A percentile compares a stretch with the other conserved stretches of the same genome.
These are phyloP conservation scores for Misopates orontium DNA, from an alignment of 257 asterid genomes.

Conservation along the genomic window DNA sequence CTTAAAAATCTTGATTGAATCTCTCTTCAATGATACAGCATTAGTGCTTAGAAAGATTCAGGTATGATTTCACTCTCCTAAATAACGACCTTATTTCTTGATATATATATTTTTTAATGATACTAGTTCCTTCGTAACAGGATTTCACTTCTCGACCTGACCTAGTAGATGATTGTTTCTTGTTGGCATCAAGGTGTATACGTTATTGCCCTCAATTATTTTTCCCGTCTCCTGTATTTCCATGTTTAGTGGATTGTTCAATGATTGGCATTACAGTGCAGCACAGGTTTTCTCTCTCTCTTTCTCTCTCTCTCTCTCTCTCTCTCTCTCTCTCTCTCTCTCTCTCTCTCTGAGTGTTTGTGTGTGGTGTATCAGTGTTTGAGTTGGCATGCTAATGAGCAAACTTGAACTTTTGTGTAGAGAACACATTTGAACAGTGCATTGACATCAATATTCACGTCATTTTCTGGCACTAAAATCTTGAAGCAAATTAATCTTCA, in stretches of 20 bases:
- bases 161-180: slow-evolving; percentile 93
- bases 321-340: no score
- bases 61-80: slow-evolving; percentile 36
- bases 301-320: slow-evolving; percentile 29
- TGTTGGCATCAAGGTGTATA: slow-evolving; percentile 95
- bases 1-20: slow-evolving; percentile 76
- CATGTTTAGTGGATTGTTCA: slow-evolving; percentile 87
- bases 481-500: no score
- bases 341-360: no score
- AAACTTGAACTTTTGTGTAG: no score
- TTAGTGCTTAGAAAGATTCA: slow-evolving; percentile 68
- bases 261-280: slow-evolving; percentile 91
- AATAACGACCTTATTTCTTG: slow-evolving; percentile 22
- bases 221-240: slow-evolving; percentile 77
- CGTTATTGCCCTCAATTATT: slow-evolving; percentile 96
- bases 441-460: no score
- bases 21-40: slow-evolving; percentile 85
- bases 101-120: slow-evolving; percentile 22
- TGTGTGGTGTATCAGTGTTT: no score
- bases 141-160: slow-evolving; percentile 90
- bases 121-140: slow-evolving; percentile 32
- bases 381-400: no score
- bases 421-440: no score
- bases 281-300: slow-evolving; percentile 68
- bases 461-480: no score